phyloP scores from a whole-genome alignment of 805 yeast genomes.

The Yamadazyma endophytica region DNA sequence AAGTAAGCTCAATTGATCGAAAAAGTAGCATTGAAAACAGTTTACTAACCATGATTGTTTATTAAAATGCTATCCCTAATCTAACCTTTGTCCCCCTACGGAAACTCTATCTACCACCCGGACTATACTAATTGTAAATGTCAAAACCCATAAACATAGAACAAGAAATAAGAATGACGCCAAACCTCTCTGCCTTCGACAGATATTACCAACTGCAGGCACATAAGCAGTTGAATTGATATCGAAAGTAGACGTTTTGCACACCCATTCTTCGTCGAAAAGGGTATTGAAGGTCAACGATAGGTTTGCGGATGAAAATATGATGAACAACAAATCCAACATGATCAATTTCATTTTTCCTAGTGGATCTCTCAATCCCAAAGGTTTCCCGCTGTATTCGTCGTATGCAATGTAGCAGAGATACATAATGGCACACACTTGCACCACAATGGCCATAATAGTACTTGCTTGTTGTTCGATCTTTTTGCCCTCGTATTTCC shows the following conservation, averaged over 20 bases:
- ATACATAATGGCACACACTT: constrained; percentile 72
- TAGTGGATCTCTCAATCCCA: constrained; percentile 82
- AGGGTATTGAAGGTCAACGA: constrained; percentile 82
- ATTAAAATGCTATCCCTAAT: too few species aligned
- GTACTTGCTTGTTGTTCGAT: constrained; percentile 82
- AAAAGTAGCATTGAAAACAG: too few species aligned
- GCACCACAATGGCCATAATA: constrained; percentile 86
- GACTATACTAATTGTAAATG: constrained; percentile 78
- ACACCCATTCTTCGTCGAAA: constrained; percentile 81
- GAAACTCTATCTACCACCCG: constrained; percentile 71
- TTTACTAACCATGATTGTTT: too few species aligned
- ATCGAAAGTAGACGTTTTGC: constrained; percentile 17
- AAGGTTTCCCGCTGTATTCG: constrained; percentile 87
- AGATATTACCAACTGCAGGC: constrained; percentile 49
- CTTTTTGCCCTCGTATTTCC: constrained; percentile 26
- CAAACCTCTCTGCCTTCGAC: constrained; percentile 73
- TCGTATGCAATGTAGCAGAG: constrained; percentile 80
- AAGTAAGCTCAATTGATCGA: too few species aligned
- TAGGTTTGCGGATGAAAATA: constrained; percentile 82
- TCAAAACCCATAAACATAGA: constrained; percentile 76
- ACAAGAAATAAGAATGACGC: constrained; percentile 76
- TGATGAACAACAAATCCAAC: constrained; percentile 81
- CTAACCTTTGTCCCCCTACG: constrained; percentile 6
- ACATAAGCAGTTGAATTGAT: constrained; percentile 15
- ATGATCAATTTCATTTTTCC: constrained; percentile 78